phyloP scores from a whole-genome alignment of 345 rosid genomes.

The Corchorus capsularis region DNA sequence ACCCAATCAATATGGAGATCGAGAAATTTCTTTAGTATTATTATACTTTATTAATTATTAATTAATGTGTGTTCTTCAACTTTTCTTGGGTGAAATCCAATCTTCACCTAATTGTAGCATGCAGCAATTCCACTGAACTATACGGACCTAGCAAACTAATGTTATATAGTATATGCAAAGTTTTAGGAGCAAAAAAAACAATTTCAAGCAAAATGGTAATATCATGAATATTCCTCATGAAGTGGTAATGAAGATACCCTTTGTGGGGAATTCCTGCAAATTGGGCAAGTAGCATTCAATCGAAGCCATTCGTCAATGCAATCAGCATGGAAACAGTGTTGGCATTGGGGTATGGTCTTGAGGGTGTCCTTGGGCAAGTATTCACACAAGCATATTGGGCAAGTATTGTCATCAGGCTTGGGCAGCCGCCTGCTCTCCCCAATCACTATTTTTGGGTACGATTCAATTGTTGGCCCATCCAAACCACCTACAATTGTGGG shows the following conservation, averaged over 20 bases:
- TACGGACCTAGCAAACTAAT: not conserved
- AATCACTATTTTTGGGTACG: slow-evolving; percentile 60
- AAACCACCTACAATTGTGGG: slow-evolving; percentile 35
- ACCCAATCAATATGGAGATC: too few species aligned
- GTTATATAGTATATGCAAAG: not conserved
- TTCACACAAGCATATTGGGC: slow-evolving; percentile 67
- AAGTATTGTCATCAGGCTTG: slow-evolving; percentile 44
- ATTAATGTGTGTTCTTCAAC: too few species aligned
- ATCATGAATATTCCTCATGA: not conserved
- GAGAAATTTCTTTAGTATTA: too few species aligned
- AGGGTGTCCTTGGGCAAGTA: slow-evolving; percentile 52
- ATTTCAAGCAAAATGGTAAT: not conserved
- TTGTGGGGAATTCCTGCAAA: slow-evolving; percentile 59
- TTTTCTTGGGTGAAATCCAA: too few species aligned
- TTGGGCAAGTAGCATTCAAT: slow-evolving; percentile 57
- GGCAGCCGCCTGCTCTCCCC: slow-evolving; percentile 70
- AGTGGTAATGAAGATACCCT: not conserved
- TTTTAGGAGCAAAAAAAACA: not conserved
- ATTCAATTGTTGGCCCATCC: slow-evolving; percentile 51
- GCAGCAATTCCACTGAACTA: too few species aligned
- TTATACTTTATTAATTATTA: too few species aligned
- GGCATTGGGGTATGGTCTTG: slow-evolving; percentile 59
- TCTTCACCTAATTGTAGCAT: too few species aligned
- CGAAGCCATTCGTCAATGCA: slow-evolving; percentile 78
- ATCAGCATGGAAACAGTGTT: slow-evolving; percentile 64